Evolutionary conservation across 2,329 filamentous ascomycete genomes (phyloP).

Genomic region (Parastagonospora nodorum): DNA sequence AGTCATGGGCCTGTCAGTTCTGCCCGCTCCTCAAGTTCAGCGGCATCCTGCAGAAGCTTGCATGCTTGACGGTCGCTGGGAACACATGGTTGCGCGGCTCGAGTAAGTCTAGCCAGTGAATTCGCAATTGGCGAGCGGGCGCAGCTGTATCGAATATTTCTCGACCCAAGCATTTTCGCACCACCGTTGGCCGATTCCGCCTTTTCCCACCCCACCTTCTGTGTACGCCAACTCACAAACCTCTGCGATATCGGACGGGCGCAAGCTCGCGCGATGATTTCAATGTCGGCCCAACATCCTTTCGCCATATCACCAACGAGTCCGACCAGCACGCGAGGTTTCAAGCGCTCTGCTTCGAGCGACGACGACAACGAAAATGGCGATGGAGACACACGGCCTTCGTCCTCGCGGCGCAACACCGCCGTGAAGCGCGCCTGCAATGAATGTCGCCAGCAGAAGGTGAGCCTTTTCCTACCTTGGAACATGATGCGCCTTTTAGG

Average conservation of each 20-base stretch:
- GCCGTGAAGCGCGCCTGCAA: conserved; percentile 76
- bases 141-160: background rate
- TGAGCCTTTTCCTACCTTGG: conserved; percentile 48
- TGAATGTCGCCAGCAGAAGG: conserved; percentile 85
- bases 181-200: background rate
- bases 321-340: conserved; percentile 38
- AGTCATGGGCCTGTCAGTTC: background rate
- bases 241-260: conserved; percentile 2
- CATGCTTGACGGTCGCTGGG: conserved; percentile 1
- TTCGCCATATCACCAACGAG: conserved; percentile 26
- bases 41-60: conserved; percentile 7
- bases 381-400: conserved; percentile 30
- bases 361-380: conserved; percentile 43
- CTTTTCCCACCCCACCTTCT: conserved; percentile 1
- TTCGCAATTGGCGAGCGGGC: background rate
- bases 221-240: background rate
- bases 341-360: conserved; percentile 46
- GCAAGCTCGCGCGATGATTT: conserved; percentile 1
- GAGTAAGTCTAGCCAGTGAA: background rate
- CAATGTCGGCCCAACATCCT: conserved; percentile 19
- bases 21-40: background rate
- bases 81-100: conserved; percentile 4
- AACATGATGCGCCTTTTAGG: background rate
- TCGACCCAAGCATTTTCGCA: background rate
- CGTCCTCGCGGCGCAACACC: conserved; percentile 37